Evolutionary conservation across 805 yeast genomes (phyloP).

Genomic region (Teunomyces gatunensis): DNA sequence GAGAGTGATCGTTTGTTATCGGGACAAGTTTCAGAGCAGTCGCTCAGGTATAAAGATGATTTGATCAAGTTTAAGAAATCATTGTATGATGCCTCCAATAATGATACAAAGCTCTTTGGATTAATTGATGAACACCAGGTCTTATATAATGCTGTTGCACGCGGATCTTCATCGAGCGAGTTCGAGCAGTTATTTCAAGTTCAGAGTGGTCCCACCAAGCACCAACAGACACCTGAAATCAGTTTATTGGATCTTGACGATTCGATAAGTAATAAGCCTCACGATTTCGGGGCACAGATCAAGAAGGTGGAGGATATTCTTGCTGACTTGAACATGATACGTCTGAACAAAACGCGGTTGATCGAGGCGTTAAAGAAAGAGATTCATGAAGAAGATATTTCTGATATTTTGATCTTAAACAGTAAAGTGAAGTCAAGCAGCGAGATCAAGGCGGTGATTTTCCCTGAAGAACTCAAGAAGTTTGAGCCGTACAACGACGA

Average conservation of each 20-base stretch:
- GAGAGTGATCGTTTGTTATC: constrained; percentile 29
- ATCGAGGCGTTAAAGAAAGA: constrained; percentile 64
- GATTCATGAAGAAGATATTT: constrained; percentile 81
- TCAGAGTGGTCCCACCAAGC: not conserved
- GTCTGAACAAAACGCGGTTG: constrained; percentile 60
- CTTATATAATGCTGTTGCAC: constrained; percentile 26
- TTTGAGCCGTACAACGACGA: constrained; percentile 68
- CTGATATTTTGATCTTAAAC: constrained; percentile 68
- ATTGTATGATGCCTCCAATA: constrained; percentile 55
- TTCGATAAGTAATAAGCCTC: constrained; percentile 16
- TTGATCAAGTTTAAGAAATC: constrained; percentile 56
- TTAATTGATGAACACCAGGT: constrained; percentile 37
- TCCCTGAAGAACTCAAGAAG: constrained; percentile 71
- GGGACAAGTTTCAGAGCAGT: constrained; percentile 9
- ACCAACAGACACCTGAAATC: constrained; percentile 21
- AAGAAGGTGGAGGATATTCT: constrained; percentile 53
- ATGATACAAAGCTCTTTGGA: constrained; percentile 54
- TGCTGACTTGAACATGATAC: constrained; percentile 59
- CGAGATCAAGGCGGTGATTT: constrained; percentile 54
- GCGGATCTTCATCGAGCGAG: constrained; percentile 42
- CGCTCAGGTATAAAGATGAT: constrained; percentile 45
- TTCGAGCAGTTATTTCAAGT: constrained; percentile 32
- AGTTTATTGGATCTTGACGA: constrained; percentile 73
- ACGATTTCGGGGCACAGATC: constrained; percentile 36
- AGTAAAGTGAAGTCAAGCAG: constrained; percentile 52